A percentile compares a stretch with the other conserved stretches of the same genome.
Evolutionary conservation across 495 filamentous ascomycete species (phyloP).

Genomic region (Aspergillus taichungensis): DNA sequence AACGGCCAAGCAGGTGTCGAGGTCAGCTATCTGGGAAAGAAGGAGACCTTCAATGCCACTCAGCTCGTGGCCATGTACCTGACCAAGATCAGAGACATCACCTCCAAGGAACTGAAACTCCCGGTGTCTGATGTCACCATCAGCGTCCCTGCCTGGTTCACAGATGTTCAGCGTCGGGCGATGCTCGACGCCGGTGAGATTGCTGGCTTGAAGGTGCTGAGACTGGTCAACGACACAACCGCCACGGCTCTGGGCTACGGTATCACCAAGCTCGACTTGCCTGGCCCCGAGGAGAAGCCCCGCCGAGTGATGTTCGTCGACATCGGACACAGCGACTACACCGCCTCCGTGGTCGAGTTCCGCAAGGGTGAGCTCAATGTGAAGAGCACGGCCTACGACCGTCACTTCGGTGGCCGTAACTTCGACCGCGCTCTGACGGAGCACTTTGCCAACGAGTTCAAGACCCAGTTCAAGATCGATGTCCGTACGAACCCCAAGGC

Average conservation of each 20-base stretch:
- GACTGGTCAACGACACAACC: slow-evolving; percentile 97
- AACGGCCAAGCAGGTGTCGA: slow-evolving; percentile 91
- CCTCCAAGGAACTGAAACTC: slow-evolving; percentile 78
- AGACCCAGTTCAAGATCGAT: slow-evolving; percentile 84
- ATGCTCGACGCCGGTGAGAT: slow-evolving; percentile 93
- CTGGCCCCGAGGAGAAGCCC: slow-evolving; percentile 83
- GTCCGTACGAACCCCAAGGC: slow-evolving; percentile 86
- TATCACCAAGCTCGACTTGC: slow-evolving; percentile 94
- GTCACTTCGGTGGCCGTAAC: slow-evolving; percentile 95
- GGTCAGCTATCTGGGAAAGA: slow-evolving; percentile 88
- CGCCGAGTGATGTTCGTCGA: slow-evolving; percentile 88
- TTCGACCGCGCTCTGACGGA: slow-evolving; percentile 93
- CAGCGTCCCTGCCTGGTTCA: slow-evolving; percentile 95
- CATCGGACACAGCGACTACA: slow-evolving; percentile 94
- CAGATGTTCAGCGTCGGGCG: slow-evolving; percentile 80
- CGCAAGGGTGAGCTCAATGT: slow-evolving; percentile 94
- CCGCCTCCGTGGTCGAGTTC: slow-evolving; percentile 90
- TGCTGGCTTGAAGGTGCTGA: slow-evolving; percentile 82
- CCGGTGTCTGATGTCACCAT: slow-evolving; percentile 93
- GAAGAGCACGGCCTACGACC: slow-evolving; percentile 85
- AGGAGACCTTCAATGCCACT: slow-evolving; percentile 83
- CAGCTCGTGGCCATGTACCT: slow-evolving; percentile 93
- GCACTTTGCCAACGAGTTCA: slow-evolving; percentile 91
- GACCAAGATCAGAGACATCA: slow-evolving; percentile 84
- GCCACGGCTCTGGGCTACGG: slow-evolving; percentile 93